Evolutionary conservation across 345 rosid genomes (phyloP), one percentile per base, ranked within the genome.

Genomic region (Populus deltoides): DNA sequence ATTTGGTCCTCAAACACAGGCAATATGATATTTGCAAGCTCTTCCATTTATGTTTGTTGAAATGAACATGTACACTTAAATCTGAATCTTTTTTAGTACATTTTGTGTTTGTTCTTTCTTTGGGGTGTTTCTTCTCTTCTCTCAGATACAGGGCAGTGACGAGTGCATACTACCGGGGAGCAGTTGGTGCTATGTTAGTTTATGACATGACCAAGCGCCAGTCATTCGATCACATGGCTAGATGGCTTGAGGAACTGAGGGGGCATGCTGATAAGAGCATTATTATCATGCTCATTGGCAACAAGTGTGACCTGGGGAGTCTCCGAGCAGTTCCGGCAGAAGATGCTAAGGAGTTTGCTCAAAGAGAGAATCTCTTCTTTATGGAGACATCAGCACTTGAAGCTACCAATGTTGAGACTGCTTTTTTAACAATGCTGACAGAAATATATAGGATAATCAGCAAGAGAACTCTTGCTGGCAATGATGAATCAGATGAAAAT

Each of bases 141-240:
- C 49, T 73, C 85, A 93, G 97, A 89, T 93, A 93, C 81, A 86
- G 97, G 68, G 95, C 94, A 31, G 95, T 93, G 81, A 92, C 95
- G 43, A 92, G 97, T 18, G 97, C 97, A 31, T 91, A 90, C 84
- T 91, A 92, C 85, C 76, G 93, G 22, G 95, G 95, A 72, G 93
- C 95, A 10, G 93, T 91, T 10, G 97, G 97, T 51, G 97, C 95
- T 33, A 90, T 92, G 95, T 31, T 92, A 78, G 92, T 92, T 2
- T 92, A 90, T 13, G 97, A 92, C 90, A 90, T 92, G 97, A 87
- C 95, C 6, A 91, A 92, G 83, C 90, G 97, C 35, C 97, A 91
- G 75, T 92, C 97, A 12, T 93, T 91, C 4, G 94, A 93, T 62
- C 92, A 92, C 88, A 90, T 91, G 97, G 88, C 89, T 1, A 88